These are phyloP conservation scores for Suhomyces sp. DNA, from an alignment of 805 yeast species.

Conservation along the genomic window DNA sequence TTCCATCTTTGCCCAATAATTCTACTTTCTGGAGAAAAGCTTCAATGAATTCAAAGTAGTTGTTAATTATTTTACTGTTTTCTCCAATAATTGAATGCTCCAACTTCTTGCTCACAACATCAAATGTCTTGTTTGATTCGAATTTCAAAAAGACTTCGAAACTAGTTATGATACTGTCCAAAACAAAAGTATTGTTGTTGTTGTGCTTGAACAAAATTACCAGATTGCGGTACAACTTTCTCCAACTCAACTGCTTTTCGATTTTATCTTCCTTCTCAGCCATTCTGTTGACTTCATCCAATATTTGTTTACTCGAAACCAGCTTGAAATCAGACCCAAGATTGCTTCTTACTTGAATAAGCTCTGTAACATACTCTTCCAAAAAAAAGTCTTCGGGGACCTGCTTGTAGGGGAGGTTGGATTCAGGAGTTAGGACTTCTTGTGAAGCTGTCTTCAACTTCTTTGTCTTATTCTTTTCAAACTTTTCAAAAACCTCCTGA, in stretches of 20 bases:
- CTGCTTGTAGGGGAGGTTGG: constrained; percentile 19
- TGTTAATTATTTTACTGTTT: constrained; percentile 12
- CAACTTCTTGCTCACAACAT: constrained; percentile 3
- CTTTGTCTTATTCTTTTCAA: constrained; percentile 18
- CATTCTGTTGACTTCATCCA: constrained; percentile 16
- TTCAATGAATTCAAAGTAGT: constrained; percentile 7
- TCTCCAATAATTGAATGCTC: constrained; percentile 14
- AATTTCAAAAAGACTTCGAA: constrained; percentile 23
- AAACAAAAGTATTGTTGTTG: constrained; percentile 27
- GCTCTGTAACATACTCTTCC: constrained; percentile 33
- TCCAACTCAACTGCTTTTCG: constrained; percentile 19
- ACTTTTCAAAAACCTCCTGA: constrained; percentile 24
- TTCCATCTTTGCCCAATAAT: constrained; percentile 5
- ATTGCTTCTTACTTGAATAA: constrained; percentile 19
- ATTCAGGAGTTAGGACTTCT: not conserved
- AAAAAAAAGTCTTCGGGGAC: constrained; percentile 32
- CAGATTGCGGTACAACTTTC: constrained; percentile 31
- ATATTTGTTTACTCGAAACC: constrained; percentile 10
- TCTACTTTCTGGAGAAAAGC: constrained; percentile 5
- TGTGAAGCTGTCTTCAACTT: not conserved
- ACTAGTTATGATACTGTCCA: constrained; percentile 34
- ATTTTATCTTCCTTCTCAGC: constrained; percentile 11
- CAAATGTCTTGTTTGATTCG: constrained; percentile 16
- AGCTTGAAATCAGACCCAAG: constrained; percentile 19
- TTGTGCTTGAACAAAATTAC: constrained; percentile 31